Evolutionary conservation across 2,329 filamentous ascomycete genomes (phyloP), one percentile per base, ranked within the genome.

Genomic region (Tolypocladium tropicale): DNA sequence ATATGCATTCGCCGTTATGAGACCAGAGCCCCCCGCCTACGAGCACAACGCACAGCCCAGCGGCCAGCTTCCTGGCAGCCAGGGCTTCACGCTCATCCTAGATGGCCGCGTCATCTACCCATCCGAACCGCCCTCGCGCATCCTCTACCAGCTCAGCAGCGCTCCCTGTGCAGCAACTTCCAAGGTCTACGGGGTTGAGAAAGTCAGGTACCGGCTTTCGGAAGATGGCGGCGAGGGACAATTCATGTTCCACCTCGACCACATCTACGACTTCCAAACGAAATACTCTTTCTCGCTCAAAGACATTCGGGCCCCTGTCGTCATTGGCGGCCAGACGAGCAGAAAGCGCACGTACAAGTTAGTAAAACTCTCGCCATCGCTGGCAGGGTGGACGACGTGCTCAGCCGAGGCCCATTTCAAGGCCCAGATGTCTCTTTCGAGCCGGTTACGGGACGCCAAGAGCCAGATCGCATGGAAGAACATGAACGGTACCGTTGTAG

Each of bases 21-120:
- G 37, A 10, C n/a, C 37, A 78, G 39, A 43, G n/a, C 39, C 37
- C 14, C 41, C 41, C 41, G 21, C 41, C 21, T 43, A 43, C 21
- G 21, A 43, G 10, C 11, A 23, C 21, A 25, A 14, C 16, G 21
- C 12, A 23, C 41, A 43, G 11, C 21, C 41, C 21, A 25, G 21
- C 21, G 41, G 21, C 21, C 41, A 43, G 21, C 21, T 43, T 4
- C 11, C 21, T 4, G 41, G 41, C 4, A 43, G 21, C 41, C 21
- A 25, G 21, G 21, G 21, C 4, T 25, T 23, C 41, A 43, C 41
- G 4, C 41, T 43, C 21, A 14, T 43, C 1, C 41, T 43, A 2
- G 41, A 43, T 21, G 41, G 41, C 11, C 16, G 41, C 41, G 21
- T 25, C 21, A 25, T 43, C 21, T 43, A 43, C 10, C 41, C 41